Evolutionary conservation across 805 yeast genomes (phyloP).

Genomic region (Barnettozyma siamensis): DNA sequence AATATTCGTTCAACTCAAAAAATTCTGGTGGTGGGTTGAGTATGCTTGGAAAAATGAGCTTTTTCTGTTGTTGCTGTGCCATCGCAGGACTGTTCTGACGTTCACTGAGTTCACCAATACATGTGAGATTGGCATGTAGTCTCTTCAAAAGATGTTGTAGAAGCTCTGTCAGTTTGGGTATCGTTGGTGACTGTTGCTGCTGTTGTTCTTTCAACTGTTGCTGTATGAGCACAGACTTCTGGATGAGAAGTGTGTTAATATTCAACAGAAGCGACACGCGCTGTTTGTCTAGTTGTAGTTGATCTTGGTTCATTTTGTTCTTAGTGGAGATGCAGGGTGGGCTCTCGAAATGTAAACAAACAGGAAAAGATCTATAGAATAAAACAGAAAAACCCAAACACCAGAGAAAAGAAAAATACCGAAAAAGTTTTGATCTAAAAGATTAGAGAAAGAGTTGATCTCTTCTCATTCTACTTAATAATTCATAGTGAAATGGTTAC

Average conservation of each 20-base stretch:
- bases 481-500: constrained; percentile 7
- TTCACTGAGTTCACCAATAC: constrained; percentile 26
- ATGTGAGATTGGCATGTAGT: constrained; percentile 24
- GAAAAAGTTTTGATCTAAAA: neutral
- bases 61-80: constrained; percentile 6
- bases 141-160: constrained; percentile 23
- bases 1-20: constrained; percentile 21
- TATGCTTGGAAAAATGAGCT: constrained; percentile 20
- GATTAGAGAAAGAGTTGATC: too few species aligned
- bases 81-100: constrained; percentile 14
- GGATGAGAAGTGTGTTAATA: constrained; percentile 23
- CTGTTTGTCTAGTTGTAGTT: constrained; percentile 18
- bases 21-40: constrained; percentile 24
- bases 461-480: too few species aligned
- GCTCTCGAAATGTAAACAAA: too few species aligned
- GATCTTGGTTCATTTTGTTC: constrained; percentile 18
- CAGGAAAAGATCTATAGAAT: neutral
- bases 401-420: neutral
- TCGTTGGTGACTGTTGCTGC: constrained; percentile 9
- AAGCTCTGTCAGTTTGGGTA: constrained; percentile 16
- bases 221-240: constrained; percentile 21
- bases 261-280: constrained; percentile 19
- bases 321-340: too few species aligned
- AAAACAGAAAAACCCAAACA: neutral
- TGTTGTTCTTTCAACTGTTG: constrained; percentile 18